These are phyloP conservation scores for Herpetomonas samuelpessoai DNA, from an alignment of 208 protist genomes.

Conservation along the genomic window DNA sequence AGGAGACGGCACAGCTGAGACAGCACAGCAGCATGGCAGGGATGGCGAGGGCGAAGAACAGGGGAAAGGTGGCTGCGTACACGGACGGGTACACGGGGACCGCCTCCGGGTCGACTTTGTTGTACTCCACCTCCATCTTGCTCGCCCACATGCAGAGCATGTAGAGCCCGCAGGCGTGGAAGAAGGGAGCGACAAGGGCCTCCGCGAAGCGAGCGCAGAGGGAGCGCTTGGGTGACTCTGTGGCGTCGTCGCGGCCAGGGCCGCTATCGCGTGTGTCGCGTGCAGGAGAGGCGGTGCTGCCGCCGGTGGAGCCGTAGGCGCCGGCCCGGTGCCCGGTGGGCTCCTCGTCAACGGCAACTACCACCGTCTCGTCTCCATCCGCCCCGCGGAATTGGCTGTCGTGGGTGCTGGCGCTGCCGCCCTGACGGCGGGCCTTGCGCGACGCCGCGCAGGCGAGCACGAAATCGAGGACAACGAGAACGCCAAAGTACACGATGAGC, in stretches of 20 bases:
- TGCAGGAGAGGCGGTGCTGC: too few relatives aligned
- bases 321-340: neutral
- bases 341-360: neutral
- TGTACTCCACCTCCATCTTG: conserved; percentile 47
- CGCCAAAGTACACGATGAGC: conserved; percentile 37
- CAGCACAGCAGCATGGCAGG: conserved; percentile 23
- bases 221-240: conserved; percentile 3
- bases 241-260: neutral
- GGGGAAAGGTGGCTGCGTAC: conserved; percentile 33
- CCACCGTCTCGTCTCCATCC: neutral
- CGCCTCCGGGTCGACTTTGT: conserved; percentile 11
- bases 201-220: conserved; percentile 8
- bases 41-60: conserved; percentile 27
- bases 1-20: conserved; percentile 8
- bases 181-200: conserved; percentile 12
- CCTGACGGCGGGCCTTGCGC: neutral
- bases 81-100: conserved; percentile 27
- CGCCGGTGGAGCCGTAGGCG: neutral
- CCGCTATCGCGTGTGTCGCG: neutral
- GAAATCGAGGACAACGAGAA: conserved; percentile 9
- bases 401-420: neutral
- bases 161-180: conserved; percentile 35
- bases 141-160: conserved; percentile 51
- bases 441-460: neutral
- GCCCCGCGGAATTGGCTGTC: too few relatives aligned